phyloP scores from a whole-genome alignment of 1,284 basidiomycete genomes.

The Irpex lacteus region DNA sequence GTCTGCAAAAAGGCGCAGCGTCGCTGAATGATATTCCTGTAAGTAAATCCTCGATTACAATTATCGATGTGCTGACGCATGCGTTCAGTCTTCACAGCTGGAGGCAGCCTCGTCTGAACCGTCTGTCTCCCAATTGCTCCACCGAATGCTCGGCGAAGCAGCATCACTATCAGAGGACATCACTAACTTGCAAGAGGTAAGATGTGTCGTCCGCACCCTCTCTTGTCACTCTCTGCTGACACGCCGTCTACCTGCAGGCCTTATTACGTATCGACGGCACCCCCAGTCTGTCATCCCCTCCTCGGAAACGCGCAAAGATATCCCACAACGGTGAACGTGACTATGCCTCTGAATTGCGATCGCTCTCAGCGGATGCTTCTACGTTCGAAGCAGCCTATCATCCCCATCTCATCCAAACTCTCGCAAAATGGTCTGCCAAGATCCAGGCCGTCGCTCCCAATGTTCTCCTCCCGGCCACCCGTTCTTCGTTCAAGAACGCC shows the following conservation, averaged over 20 bases:
- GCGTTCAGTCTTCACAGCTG: neutral
- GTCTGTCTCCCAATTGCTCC: constrained; percentile 34
- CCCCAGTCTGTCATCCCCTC: neutral
- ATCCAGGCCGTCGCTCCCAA: constrained; percentile 86
- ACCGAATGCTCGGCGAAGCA: constrained; percentile 58
- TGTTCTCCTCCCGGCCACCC: constrained; percentile 66
- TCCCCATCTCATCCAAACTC: constrained; percentile 67
- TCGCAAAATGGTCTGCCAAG: constrained; percentile 91
- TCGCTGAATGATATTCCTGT: constrained; percentile 61
- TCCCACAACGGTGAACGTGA: constrained; percentile 31
- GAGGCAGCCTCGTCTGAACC: constrained; percentile 3
- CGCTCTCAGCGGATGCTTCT: constrained; percentile 30
- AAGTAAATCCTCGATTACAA: constrained; percentile 26
- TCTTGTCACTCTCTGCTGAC: constrained; percentile 4
- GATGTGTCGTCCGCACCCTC: constrained; percentile 8
- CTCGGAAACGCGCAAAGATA: constrained; percentile 45
- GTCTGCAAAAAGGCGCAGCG: constrained; percentile 76
- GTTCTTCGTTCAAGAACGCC: constrained; percentile 56
- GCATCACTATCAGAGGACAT: constrained; percentile 62
- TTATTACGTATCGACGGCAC: constrained; percentile 9
- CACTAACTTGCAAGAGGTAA: constrained; percentile 64
- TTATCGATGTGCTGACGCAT: neutral
- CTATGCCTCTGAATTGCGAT: constrained; percentile 38
- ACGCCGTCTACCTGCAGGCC: constrained; percentile 9
- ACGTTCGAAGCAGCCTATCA: constrained; percentile 65